A percentile compares a stretch with the other conserved stretches of the same genome.
Evolutionary conservation across 225 moss, liverwort and hornwort species (phyloP).

Genomic region (Polytrichum formosum): DNA sequence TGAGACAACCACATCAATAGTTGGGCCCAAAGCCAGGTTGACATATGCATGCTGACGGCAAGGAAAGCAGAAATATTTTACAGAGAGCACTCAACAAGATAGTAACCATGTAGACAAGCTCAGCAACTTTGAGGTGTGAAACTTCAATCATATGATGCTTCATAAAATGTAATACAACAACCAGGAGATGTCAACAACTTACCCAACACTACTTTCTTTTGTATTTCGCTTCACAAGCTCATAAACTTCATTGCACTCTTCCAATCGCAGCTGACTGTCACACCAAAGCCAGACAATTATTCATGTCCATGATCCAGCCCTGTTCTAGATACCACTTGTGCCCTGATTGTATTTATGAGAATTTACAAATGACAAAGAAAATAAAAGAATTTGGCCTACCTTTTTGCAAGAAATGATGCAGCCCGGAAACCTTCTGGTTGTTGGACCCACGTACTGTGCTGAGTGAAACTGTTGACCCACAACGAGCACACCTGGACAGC

Average conservation of each 20-base stretch:
- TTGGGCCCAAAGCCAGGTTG: too few relatives aligned
- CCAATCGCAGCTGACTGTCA: slow-evolving; percentile 49
- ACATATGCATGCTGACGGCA: too few relatives aligned
- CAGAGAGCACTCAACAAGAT: too few relatives aligned
- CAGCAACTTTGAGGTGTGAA: too few relatives aligned
- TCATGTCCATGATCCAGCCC: neutral
- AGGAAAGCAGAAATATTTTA: too few relatives aligned
- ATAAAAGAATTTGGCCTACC: slow-evolving; percentile 15
- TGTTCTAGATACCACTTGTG: neutral
- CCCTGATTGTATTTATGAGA: too few relatives aligned
- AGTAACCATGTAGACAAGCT: too few relatives aligned
- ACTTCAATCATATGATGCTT: too few relatives aligned
- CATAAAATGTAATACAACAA: too few relatives aligned
- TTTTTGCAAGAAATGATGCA: slow-evolving; percentile 50
- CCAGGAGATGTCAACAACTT: slow-evolving; percentile 9
- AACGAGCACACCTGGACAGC: slow-evolving; percentile 54
- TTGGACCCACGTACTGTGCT: slow-evolving; percentile 58
- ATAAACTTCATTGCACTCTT: slow-evolving; percentile 57
- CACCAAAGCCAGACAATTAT: slow-evolving; percentile 8
- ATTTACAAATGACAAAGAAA: neutral
- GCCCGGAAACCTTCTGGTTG: slow-evolving; percentile 61
- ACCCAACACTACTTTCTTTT: slow-evolving; percentile 40
- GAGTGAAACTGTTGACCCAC: slow-evolving; percentile 56
- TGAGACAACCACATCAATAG: too few relatives aligned
- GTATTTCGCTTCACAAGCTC: slow-evolving; percentile 54